These are phyloP conservation scores for Blumeria hordei DNA, from an alignment of 2,329 filamentous ascomycete species.

Conservation along the genomic window DNA sequence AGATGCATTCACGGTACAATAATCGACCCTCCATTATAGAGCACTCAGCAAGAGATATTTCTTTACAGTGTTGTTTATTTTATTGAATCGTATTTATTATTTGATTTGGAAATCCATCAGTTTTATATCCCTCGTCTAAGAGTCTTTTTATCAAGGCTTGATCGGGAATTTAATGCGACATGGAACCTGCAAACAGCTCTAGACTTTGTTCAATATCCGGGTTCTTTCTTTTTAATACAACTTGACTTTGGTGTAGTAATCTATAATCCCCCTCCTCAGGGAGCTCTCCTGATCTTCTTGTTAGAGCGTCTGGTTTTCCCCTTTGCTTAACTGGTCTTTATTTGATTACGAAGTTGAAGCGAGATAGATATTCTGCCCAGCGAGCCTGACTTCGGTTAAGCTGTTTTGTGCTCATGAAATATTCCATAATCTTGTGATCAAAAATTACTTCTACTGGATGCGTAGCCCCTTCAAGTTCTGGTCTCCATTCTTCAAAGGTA, in stretches of 20 bases:
- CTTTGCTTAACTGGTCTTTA: background rate
- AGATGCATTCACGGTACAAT: too few relatives aligned
- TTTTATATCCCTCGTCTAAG: too few relatives aligned
- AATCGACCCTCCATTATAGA: too few relatives aligned
- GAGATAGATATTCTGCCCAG: conserved; percentile 9
- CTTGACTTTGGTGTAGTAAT: background rate
- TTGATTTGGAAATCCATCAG: too few relatives aligned
- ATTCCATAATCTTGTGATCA: conserved; percentile 11
- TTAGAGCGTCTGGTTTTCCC: background rate
- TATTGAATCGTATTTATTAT: too few relatives aligned
- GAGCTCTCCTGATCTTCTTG: background rate
- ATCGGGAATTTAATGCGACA: too few relatives aligned
- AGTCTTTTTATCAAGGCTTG: too few relatives aligned
- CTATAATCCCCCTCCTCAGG: background rate
- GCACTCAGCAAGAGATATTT: too few relatives aligned
- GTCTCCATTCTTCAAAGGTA: conserved; percentile 8
- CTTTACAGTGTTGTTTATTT: too few relatives aligned
- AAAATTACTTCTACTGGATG: conserved; percentile 5
- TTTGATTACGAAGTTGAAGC: conserved; percentile 9
- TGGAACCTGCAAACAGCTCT: too few relatives aligned
- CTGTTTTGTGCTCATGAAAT: conserved; percentile 11
- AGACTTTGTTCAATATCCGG: background rate
- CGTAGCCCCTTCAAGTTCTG: conserved; percentile 5
- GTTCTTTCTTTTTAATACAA: background rate
- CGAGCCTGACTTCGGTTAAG: conserved; percentile 9